Base-by-base conservation (phyloP, 805 yeast species). In the Ogataea minuta region DNA sequence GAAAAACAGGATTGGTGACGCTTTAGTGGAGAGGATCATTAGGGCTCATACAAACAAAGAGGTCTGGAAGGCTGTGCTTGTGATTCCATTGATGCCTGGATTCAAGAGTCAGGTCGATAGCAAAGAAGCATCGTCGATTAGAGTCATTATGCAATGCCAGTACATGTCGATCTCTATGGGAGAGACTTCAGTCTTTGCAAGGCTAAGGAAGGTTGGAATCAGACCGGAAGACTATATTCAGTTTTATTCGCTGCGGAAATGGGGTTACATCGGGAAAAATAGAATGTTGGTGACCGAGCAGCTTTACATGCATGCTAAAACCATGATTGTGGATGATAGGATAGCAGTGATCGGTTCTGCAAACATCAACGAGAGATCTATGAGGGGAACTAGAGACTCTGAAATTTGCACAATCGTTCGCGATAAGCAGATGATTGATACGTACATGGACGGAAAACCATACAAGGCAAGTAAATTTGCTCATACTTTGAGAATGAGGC, bases 51-150 rank as follows among this genome's bases (percentile, higher is more conserved):
- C 76, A 44, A 84, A 81, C 44, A 77, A 79, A 4, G 83, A 78
- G 38, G 62, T 68, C 9, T 93, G 99, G 99, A 81, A 81, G 46
- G 98, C 98, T 1, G 76, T 88, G 17, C 83, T 93, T 45, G 73
- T 93, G 9, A 88, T 93, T 46, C 99, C 99, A 3, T 70, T 93
- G 49, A 88, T 93, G 93, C 99, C 99, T 1, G 99, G 99, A 0
- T 93, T 95, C 60, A 93, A 84, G 55, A 81, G 95, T 19, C 85
- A 88, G 49, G 95, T 95, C 14, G 98, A 91, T 57, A 78, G 84
- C 46, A 84, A 93, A 11, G 96, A 89, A 49, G 99, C 96, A 2
- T 84, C 96, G 0, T 77, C 95, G n/a, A 89, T 93, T 4, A 78
- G 99, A 55, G 82, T 93, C 17, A 95, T 93, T 50, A 90, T 91